Percentiles rank a stretch among this genome's conserved stretches.
Conservation (phyloP, 768 basidiomycete species). For the Cystobasidiopsis lactophilus region DNA sequence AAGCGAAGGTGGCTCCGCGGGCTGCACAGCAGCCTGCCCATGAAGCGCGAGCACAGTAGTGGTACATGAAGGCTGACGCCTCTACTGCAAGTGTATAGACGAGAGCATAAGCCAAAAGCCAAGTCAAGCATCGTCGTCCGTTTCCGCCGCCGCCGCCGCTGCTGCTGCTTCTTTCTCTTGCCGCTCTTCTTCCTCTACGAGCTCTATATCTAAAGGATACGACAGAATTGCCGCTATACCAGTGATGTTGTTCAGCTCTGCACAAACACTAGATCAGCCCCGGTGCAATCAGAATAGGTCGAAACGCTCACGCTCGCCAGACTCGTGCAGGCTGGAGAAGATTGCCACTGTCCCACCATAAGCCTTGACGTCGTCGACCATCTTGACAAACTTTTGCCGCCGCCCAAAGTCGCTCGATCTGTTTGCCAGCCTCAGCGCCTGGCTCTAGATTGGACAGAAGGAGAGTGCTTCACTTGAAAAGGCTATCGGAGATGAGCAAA, state of each 20-base stretch:
- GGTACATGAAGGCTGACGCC: too few species aligned
- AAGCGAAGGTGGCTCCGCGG: too few species aligned
- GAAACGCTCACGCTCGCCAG: conserved; percentile 66
- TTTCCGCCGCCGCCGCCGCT: neutral
- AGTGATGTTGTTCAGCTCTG: conserved; percentile 87
- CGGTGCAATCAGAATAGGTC: neutral
- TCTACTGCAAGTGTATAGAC: too few species aligned
- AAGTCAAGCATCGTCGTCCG: too few species aligned
- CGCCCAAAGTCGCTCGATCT: conserved; percentile 59
- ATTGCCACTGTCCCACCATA: conserved; percentile 85
- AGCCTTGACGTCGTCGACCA: conserved; percentile 70
- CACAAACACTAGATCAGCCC: neutral
- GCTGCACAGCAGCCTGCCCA: too few species aligned
- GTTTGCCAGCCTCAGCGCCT: neutral
- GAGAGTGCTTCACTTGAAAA: conserved; percentile 28
- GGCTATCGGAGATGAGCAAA: conserved; percentile 76
- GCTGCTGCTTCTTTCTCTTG: conserved; percentile 31
- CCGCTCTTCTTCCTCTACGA: conserved; percentile 77
- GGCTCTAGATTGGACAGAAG: neutral
- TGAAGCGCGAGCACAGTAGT: too few species aligned
- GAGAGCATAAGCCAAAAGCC: too few species aligned
- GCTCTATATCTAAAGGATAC: conserved; percentile 83
- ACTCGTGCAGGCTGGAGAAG: conserved; percentile 99
- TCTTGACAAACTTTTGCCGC: conserved; percentile 59
- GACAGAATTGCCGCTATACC: conserved; percentile 89